Percentiles rank a stretch among this genome's conserved stretches.
These are phyloP conservation scores for Chalciporus piperatus DNA, from an alignment of 768 basidiomycete genomes.

Conservation along the genomic window DNA sequence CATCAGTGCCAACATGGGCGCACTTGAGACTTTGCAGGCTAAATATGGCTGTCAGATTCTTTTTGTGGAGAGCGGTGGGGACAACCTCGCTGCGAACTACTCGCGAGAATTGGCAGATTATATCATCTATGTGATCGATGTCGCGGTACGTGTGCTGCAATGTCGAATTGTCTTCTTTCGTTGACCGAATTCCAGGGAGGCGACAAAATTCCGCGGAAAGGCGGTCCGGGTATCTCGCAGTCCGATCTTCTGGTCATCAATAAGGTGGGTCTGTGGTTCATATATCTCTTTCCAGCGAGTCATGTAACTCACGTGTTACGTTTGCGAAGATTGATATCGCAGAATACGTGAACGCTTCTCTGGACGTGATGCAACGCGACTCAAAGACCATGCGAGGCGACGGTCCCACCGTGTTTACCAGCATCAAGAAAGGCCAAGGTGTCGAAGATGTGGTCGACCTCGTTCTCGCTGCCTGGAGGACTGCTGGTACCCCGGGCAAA, in stretches of 20 bases:
- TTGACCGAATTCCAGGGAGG: constrained; percentile 64
- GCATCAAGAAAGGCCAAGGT: constrained; percentile 73
- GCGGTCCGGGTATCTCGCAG: constrained; percentile 95
- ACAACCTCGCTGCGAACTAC: constrained; percentile 97
- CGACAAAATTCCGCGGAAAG: constrained; percentile 98
- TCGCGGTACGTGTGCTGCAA: constrained; percentile 51
- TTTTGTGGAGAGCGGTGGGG: constrained; percentile 95
- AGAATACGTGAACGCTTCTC: constrained; percentile 85
- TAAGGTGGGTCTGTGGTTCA: constrained; percentile 60
- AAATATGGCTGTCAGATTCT: constrained; percentile 88
- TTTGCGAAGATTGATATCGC: constrained; percentile 82
- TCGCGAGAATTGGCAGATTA: constrained; percentile 96
- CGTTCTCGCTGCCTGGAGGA: constrained; percentile 85
- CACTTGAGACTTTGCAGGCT: constrained; percentile 90
- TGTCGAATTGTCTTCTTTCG: neutral
- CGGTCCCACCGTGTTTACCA: constrained; percentile 90
- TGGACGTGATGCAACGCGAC: constrained; percentile 93
- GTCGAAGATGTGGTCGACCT: constrained; percentile 80
- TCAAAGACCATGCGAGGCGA: constrained; percentile 91
- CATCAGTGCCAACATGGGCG: constrained; percentile 95
- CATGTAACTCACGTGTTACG: neutral
- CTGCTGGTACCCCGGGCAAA: constrained; percentile 71
- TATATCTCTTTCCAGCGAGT: neutral
- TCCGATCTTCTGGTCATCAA: constrained; percentile 94
- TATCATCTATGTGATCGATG: constrained; percentile 92